Conservation (phyloP, 805 yeast genomes). For the Wickerhamiella bombiphila region DNA sequence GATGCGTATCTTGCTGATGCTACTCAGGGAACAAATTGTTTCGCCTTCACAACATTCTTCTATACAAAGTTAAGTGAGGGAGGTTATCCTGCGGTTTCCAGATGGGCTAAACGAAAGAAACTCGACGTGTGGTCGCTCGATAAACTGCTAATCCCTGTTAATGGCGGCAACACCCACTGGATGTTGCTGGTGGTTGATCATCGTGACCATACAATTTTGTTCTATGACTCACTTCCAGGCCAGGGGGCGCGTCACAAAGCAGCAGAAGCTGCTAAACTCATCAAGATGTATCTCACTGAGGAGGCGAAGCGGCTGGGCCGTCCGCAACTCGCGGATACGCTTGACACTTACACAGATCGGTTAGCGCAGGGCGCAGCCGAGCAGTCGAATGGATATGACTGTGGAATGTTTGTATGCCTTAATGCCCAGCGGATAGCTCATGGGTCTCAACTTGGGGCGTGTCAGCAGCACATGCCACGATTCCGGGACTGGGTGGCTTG, state of each 20-base stretch:
- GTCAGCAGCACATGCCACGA: slow-evolving; percentile 50
- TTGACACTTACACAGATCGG: slow-evolving; percentile 19
- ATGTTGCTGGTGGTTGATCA: slow-evolving; percentile 71
- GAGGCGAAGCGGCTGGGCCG: slow-evolving; percentile 45
- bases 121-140: slow-evolving; percentile 49
- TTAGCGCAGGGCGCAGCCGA: slow-evolving; percentile 46
- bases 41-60: slow-evolving; percentile 80
- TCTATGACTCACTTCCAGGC: slow-evolving; percentile 64
- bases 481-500: slow-evolving; percentile 57
- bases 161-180: slow-evolving; percentile 78
- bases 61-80: slow-evolving; percentile 52
- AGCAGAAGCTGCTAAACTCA: slow-evolving; percentile 26
- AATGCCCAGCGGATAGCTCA: slow-evolving; percentile 50
- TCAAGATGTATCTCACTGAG: slow-evolving; percentile 47
- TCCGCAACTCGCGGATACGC: slow-evolving; percentile 16
- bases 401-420: slow-evolving; percentile 87
- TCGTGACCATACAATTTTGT: slow-evolving; percentile 39
- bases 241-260: slow-evolving; percentile 8
- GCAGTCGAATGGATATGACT: slow-evolving; percentile 81
- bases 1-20: slow-evolving; percentile 59
- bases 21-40: slow-evolving; percentile 31
- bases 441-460: slow-evolving; percentile 35
- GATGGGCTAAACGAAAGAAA: slow-evolving; percentile 74
- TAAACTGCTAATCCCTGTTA: slow-evolving; percentile 70
- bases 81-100: slow-evolving; percentile 68